A percentile compares a stretch with the other conserved stretches of the same genome.
Evolutionary conservation across 2,329 filamentous ascomycete genomes (phyloP).

Genomic region (Ascocoryne sarcoides): DNA sequence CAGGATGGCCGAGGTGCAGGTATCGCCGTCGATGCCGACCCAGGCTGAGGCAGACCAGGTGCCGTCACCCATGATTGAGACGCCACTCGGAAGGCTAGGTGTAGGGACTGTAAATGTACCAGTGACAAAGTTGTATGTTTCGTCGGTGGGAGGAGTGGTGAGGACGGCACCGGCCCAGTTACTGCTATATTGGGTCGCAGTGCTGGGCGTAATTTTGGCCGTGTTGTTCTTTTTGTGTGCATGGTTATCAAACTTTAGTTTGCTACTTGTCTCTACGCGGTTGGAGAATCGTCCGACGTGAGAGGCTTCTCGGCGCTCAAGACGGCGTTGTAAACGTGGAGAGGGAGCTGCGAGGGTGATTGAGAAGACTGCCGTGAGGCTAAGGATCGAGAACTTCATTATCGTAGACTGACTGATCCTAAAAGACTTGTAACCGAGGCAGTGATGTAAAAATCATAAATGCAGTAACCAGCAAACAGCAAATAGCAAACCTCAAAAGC

Average conservation of each 20-base stretch:
- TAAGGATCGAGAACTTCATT: constrained; percentile 1
- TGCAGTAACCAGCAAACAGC: too few species aligned
- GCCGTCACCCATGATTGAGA: constrained; percentile 2
- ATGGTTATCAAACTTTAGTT: too few species aligned
- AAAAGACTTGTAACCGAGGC: too few species aligned
- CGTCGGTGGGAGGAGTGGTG: constrained; percentile 18
- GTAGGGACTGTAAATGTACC: constrained; percentile 31
- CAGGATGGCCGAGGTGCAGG: constrained; percentile 43
- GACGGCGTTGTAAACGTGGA: neutral
- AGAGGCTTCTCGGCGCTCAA: too few species aligned
- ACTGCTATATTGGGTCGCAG: constrained; percentile 15
- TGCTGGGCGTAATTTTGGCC: neutral
- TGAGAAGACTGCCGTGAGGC: neutral
- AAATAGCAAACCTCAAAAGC: neutral
- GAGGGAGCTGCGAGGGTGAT: neutral
- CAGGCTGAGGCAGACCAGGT: constrained; percentile 41
- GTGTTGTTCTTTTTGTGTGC: neutral
- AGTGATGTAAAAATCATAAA: too few species aligned
- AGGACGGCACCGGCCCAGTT: constrained; percentile 35
- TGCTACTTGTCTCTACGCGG: too few species aligned
- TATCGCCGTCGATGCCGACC: constrained; percentile 55
- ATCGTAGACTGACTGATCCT: too few species aligned
- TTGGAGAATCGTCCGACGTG: too few species aligned
- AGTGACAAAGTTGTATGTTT: constrained; percentile 30
- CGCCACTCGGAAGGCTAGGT: constrained; percentile 22